Conservation (phyloP, 2,329 filamentous ascomycete genomes). For the Talaromyces sp. region DNA sequence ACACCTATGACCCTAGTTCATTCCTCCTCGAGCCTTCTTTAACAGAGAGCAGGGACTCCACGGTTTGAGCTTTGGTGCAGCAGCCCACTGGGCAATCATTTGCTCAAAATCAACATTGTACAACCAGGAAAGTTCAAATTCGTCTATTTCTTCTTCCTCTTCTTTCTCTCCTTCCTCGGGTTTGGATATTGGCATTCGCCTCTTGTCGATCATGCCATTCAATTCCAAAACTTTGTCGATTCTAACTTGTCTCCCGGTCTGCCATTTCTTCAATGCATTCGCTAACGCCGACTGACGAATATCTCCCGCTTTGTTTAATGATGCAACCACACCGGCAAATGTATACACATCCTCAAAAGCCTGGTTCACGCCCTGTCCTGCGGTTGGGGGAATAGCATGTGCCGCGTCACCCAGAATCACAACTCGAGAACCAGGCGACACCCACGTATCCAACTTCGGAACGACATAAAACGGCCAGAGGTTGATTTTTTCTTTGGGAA, state of each 20-base stretch:
- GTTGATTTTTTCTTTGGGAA: constrained; percentile 2
- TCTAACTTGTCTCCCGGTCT: constrained; percentile 2
- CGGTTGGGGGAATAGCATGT: constrained; percentile 56
- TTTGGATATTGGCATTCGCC: background rate
- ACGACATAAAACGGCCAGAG: constrained; percentile 10
- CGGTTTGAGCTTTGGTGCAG: background rate
- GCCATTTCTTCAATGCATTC: constrained; percentile 1
- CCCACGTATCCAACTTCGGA: constrained; percentile 9
- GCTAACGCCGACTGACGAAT: background rate
- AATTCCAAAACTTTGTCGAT: constrained; percentile 6
- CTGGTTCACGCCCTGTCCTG: constrained; percentile 54
- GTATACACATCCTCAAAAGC: constrained; percentile 51
- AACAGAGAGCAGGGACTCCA: background rate
- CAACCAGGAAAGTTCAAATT: constrained; percentile 4
- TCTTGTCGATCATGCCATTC: constrained; percentile 8
- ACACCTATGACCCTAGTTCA: background rate
- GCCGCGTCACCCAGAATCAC: constrained; percentile 51
- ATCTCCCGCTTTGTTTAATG: background rate
- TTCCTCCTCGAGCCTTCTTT: background rate
- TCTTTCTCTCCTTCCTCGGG: background rate
- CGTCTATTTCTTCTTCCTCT: background rate
- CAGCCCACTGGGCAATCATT: background rate
- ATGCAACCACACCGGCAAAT: constrained; percentile 36
- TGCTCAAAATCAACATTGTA: constrained; percentile 7
- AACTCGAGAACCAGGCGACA: background rate